Base-by-base conservation (phyloP, 2,329 filamentous ascomycete genomes). In the Aureobasidium vineae region DNA sequence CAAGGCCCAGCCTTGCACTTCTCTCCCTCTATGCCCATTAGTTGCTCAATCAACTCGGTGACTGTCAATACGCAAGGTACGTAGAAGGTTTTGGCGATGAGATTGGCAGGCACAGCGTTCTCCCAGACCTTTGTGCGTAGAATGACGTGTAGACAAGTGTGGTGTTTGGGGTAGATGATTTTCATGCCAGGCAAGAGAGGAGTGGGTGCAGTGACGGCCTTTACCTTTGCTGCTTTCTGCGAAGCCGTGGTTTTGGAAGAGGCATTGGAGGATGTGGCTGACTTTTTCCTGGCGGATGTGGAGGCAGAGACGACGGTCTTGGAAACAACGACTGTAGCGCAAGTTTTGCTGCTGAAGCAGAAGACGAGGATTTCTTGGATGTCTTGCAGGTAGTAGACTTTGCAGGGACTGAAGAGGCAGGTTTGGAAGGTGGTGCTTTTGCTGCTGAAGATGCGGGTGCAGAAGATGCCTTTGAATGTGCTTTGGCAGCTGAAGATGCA, bases 21-120 rank as follows among this genome's bases (percentile, higher is more conserved):
- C 21, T 61, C 69, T 47, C 61, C 67, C 2, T 66, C 68, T 31
- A 59, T 68, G 13, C 68, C 69, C 23, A 72, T n/a, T 13, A 75
- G 67, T 50, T 72, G 69, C 68, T 77, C 73, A 41, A 76, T 71
- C 2, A 77, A 68, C n/a, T 72, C 68, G 23, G 56, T 64, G 19
- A 74, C 70, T 3, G 68, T 69, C 43, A 73, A 70, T 5, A 61
- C 40, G 1, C 73, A 73, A 50, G 68, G 63, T 19, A 75, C 74
- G 19, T 71, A 72, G 67, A 75, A 76, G n/a, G 74, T 73, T 50
- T 76, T 76, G 69, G 49, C 76, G 75, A 16, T 66, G 59, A 54
- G 54, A 66, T 41, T 54, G 38, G 60, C 50, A 47, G 70, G 69
- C 10, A 6, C 6, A 41, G 13, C 3, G 3, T 63, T 68, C 41